Conservation (phyloP, 805 yeast species). For the Candida rishiriensis region DNA sequence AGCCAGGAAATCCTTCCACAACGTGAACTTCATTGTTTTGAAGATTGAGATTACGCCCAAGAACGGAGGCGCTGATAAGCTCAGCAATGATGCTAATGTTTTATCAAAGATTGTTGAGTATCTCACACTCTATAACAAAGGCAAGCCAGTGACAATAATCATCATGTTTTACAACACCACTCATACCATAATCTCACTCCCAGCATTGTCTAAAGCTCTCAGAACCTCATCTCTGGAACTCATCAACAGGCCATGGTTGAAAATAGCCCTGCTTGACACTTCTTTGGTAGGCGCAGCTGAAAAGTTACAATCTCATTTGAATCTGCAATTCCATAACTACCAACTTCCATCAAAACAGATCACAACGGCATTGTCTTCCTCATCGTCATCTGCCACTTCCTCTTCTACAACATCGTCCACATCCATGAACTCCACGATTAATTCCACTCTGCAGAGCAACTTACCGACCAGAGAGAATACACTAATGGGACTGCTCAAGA, state of each 20-base stretch:
- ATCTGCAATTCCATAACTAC: not conserved
- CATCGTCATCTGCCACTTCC: not conserved
- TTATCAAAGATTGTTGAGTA: slow-evolving; percentile 18
- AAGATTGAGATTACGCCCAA: slow-evolving; percentile 43
- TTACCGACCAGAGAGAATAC: not conserved
- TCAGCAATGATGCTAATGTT: slow-evolving; percentile 15
- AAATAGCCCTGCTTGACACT: not conserved
- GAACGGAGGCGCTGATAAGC: slow-evolving; percentile 7
- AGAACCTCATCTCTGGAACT: not conserved
- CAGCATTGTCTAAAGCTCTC: slow-evolving; percentile 1
- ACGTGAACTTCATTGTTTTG: slow-evolving; percentile 41
- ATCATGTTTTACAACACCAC: slow-evolving; percentile 6
- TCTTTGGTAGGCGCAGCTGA: not conserved
- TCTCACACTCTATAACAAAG: slow-evolving; percentile 10
- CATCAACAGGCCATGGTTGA: slow-evolving; percentile 1
- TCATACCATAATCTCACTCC: not conserved
- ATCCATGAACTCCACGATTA: not conserved
- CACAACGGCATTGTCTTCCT: not conserved
- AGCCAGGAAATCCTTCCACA: slow-evolving; percentile 34
- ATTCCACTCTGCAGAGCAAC: too few species aligned
- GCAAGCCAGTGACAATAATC: slow-evolving; percentile 9
- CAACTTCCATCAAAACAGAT: not conserved
- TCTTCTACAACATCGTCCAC: not conserved
- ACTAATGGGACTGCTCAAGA: not conserved
- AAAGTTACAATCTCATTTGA: not conserved